These are phyloP conservation scores for Geotrichum phurueaensis DNA, from an alignment of 1,139 yeast species.

Conservation along the genomic window DNA sequence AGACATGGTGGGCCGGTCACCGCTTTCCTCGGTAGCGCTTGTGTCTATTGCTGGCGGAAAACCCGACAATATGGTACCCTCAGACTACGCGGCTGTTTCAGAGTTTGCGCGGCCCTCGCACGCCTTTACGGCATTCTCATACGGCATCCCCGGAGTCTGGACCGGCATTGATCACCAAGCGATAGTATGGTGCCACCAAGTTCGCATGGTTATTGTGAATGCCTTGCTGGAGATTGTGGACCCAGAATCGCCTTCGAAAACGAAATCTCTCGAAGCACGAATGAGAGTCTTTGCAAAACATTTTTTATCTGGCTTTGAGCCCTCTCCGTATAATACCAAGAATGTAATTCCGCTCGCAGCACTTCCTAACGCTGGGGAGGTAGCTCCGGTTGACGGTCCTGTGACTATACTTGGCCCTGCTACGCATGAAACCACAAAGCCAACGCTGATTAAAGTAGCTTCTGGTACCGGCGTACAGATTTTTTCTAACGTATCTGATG, in stretches of 20 bases:
- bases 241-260: conserved; percentile 45
- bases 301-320: conserved; percentile 56
- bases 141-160: conserved; percentile 90
- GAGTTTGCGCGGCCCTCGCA: conserved; percentile 64
- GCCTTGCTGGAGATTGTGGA: conserved; percentile 59
- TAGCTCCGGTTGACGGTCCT: not conserved
- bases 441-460: not conserved
- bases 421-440: not conserved
- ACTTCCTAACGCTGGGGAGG: not conserved
- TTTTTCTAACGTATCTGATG: not conserved
- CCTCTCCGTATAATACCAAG: conserved; percentile 12
- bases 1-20: conserved; percentile 25
- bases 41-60: conserved; percentile 89
- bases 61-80: conserved; percentile 76
- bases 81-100: conserved; percentile 80
- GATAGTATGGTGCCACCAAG: conserved; percentile 93
- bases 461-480: conserved; percentile 1
- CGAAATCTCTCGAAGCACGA: conserved; percentile 47
- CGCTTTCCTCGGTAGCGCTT: conserved; percentile 34
- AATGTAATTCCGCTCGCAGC: not conserved
- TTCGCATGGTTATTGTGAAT: conserved; percentile 58
- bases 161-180: conserved; percentile 94
- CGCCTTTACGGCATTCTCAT: conserved; percentile 79
- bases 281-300: conserved; percentile 48
- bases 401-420: not conserved